Conservation (phyloP, 1,284 basidiomycete genomes). For the Boletellus dicymbophilus region DNA sequence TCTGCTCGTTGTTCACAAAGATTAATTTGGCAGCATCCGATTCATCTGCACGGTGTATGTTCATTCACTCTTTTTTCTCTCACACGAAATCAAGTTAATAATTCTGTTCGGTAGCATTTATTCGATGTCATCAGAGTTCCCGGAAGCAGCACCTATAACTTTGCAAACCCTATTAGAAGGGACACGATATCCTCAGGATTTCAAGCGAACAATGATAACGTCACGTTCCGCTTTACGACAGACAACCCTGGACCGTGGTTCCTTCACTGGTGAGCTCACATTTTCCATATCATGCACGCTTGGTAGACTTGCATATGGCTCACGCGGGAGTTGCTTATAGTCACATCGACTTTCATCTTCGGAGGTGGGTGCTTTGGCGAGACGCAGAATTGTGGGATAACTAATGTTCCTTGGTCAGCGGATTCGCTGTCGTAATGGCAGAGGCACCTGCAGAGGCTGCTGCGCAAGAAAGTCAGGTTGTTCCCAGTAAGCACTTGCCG, state of each 20-base stretch:
- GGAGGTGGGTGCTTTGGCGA: neutral
- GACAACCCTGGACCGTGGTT: conserved; percentile 34
- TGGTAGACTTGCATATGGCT: neutral
- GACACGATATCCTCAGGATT: conserved; percentile 26
- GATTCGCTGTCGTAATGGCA: conserved; percentile 23
- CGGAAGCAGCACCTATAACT: conserved; percentile 26
- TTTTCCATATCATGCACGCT: neutral
- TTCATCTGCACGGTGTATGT: conserved; percentile 33
- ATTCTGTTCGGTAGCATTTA: conserved; percentile 31
- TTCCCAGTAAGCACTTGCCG: neutral
- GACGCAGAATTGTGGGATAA: too few species aligned
- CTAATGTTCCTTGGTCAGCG: conserved; percentile 10
- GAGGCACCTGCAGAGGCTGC: conserved; percentile 16
- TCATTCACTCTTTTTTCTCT: neutral
- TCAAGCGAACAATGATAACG: conserved; percentile 21
- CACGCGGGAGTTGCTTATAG: conserved; percentile 4
- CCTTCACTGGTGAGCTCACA: conserved; percentile 22
- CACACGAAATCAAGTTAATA: neutral
- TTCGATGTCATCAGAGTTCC: conserved; percentile 34
- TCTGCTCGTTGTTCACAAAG: neutral
- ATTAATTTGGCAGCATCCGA: conserved; percentile 19
- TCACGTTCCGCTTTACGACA: conserved; percentile 35
- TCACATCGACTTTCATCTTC: conserved; percentile 29
- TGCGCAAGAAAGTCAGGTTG: conserved; percentile 8
- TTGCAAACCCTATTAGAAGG: conserved; percentile 24